phyloP scores from a whole-genome alignment of 2,329 filamentous ascomycete genomes.

The Ophiostoma sp. region DNA sequence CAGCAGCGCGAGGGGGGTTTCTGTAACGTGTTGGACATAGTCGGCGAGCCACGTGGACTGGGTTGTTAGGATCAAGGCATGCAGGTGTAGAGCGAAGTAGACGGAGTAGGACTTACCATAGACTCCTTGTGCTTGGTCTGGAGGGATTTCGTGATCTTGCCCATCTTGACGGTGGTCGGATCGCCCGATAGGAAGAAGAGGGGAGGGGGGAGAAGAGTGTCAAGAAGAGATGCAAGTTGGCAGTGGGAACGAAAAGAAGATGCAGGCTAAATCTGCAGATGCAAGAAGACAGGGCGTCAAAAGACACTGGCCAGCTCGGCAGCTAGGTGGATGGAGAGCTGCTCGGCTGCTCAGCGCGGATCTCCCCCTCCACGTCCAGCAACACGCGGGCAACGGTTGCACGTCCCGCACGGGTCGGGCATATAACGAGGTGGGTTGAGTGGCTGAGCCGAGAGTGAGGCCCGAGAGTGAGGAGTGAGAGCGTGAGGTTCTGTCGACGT shows the following conservation, averaged over 20 bases:
- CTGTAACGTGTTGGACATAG: conserved; percentile 68
- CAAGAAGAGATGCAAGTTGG: not conserved
- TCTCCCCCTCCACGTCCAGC: conserved; percentile 21
- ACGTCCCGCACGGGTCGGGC: conserved; percentile 19
- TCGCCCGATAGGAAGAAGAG: not conserved
- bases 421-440: conserved; percentile 3
- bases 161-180: conserved; percentile 48
- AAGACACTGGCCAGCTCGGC: conserved; percentile 5
- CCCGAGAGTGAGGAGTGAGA: not conserved
- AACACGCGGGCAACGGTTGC: conserved; percentile 20
- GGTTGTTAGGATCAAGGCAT: not conserved
- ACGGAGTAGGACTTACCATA: conserved; percentile 45
- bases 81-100: not conserved
- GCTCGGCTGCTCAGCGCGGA: conserved; percentile 16
- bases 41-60: conserved; percentile 83
- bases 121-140: conserved; percentile 63
- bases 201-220: not conserved
- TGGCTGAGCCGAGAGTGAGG: not conserved
- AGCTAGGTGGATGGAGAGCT: conserved; percentile 2
- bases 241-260: not conserved
- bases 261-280: not conserved
- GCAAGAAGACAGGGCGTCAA: not conserved
- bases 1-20: conserved; percentile 67
- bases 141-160: conserved; percentile 63
- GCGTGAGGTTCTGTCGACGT: not conserved